Evolutionary conservation across 2,329 filamentous ascomycete species (phyloP), one percentile per base, ranked within the genome.

Genomic region (Stachybotrys elegans): DNA sequence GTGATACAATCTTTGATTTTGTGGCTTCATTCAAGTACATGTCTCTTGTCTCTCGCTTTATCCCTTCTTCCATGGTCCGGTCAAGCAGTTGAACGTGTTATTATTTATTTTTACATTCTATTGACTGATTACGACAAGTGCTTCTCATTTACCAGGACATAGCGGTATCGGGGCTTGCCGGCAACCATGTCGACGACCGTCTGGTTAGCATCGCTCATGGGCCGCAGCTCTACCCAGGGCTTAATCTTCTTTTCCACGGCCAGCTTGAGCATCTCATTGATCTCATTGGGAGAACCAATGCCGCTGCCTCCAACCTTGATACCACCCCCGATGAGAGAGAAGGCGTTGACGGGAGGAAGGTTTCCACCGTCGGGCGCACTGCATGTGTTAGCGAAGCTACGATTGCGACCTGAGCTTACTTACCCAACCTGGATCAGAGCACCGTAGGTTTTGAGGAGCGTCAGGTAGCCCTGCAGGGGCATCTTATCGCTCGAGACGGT

Each of bases 371-470:
- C 38, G 16, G 38, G 38, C 16, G 38, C 38, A 19, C 38, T 40
- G 22, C 29, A 4, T 8, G 22, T n/a, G 22, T 40, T n/a, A 23
- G 16, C 20, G 23, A 16, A 17, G 34, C 34, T 36, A 36, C 16
- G 9, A 22, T 25, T 22, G n/a, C 16, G 16, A 13, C 7, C 8
- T 9, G 21, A 3, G 19, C 12, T 39, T 16, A 50, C 51, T 9
- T 40, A 40, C 38, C 81, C 82, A 38, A 86, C 71, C 59, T 84
- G 79, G 43, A 84, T 73, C 55, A 84, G 79, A 6, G 70, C 71
- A 6, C 83, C 81, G 40, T 78, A 71, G 6, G 71, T 62, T 47
- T 73, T 70, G 20, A 86, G 66, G 8, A 86, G 65, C 20, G 67
- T 58, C 46, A 86, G 66, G 61, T 85, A 86, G 44, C 74, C 63